These are phyloP conservation scores for Diplodia corticola DNA, from an alignment of 2,329 filamentous ascomycete genomes.

Conservation along the genomic window DNA sequence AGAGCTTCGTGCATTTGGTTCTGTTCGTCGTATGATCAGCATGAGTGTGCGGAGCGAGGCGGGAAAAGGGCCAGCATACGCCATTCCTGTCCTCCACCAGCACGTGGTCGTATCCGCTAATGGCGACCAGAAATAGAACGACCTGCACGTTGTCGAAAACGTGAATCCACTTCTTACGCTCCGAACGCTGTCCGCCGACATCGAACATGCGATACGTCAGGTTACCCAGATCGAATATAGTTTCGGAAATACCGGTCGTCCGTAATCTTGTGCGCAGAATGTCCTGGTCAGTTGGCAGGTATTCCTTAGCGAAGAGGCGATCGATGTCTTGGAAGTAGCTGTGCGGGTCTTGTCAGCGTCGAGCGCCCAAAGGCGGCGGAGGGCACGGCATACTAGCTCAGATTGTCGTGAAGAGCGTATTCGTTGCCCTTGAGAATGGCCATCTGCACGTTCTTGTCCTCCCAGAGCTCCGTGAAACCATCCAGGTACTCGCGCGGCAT, in stretches of 20 bases:
- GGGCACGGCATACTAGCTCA: constrained; percentile 72
- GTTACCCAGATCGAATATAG: constrained; percentile 86
- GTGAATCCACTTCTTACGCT: constrained; percentile 97
- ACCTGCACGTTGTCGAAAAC: constrained; percentile 94
- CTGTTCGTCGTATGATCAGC: constrained; percentile 33
- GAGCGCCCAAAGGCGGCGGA: not conserved
- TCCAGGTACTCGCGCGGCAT: constrained; percentile 76
- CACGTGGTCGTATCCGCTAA: constrained; percentile 95
- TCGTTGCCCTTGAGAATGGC: constrained; percentile 95
- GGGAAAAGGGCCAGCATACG: constrained; percentile 55
- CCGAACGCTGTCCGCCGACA: constrained; percentile 86
- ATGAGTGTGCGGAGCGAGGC: not conserved
- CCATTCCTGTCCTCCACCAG: constrained; percentile 95
- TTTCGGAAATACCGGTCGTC: constrained; percentile 95
- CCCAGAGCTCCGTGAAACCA: constrained; percentile 83
- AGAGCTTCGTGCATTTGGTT: constrained; percentile 59
- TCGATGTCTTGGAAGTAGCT: constrained; percentile 78
- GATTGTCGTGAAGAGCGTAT: constrained; percentile 93
- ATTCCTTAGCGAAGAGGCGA: constrained; percentile 65
- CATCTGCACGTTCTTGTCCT: constrained; percentile 76
- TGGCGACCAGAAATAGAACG: constrained; percentile 88
- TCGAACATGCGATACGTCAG: constrained; percentile 97
- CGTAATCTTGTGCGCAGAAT: constrained; percentile 85
- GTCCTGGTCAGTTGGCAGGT: constrained; percentile 91
- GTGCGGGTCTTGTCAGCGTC: constrained; percentile 29